Evolutionary conservation across 2,329 filamentous ascomycete genomes (phyloP).

Genomic region (Domatiomyces globalis): DNA sequence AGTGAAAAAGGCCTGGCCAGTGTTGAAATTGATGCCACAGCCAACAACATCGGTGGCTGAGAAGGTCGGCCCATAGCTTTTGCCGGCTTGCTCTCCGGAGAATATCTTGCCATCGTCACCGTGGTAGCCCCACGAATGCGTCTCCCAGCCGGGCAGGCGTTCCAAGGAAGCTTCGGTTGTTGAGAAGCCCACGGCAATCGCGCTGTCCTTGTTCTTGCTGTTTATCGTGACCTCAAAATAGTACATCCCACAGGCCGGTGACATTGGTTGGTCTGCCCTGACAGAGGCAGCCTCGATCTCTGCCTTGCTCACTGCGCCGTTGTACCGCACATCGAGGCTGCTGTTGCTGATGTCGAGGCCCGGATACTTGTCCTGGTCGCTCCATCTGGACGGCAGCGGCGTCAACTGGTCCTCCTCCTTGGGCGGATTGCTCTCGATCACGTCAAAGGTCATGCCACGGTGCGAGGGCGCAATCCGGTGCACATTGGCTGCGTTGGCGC

Average conservation of each 20-base stretch:
- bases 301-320: constrained; percentile 41
- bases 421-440: constrained; percentile 60
- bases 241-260: constrained; percentile 79
- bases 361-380: constrained; percentile 56
- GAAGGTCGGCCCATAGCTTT: constrained; percentile 47
- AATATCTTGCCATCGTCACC: constrained; percentile 54
- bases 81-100: constrained; percentile 41
- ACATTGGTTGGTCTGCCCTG: constrained; percentile 74
- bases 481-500: constrained; percentile 35
- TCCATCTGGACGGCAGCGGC: constrained; percentile 72
- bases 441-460: constrained; percentile 66
- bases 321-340: constrained; percentile 56
- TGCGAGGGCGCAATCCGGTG: constrained; percentile 50
- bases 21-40: constrained; percentile 51
- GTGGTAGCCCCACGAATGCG: constrained; percentile 52
- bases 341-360: constrained; percentile 61
- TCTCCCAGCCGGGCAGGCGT: constrained; percentile 51
- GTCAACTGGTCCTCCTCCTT: constrained; percentile 48
- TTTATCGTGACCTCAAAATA: constrained; percentile 70
- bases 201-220: constrained; percentile 50
- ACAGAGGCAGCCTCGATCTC: constrained; percentile 69
- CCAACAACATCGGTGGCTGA: constrained; percentile 46
- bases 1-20: constrained; percentile 49
- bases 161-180: constrained; percentile 44
- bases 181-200: constrained; percentile 46